Percentiles rank a stretch among this genome's conserved stretches.
phyloP scores from a whole-genome alignment of 352 stramenopile genomes.

The Pythium coloratum region DNA sequence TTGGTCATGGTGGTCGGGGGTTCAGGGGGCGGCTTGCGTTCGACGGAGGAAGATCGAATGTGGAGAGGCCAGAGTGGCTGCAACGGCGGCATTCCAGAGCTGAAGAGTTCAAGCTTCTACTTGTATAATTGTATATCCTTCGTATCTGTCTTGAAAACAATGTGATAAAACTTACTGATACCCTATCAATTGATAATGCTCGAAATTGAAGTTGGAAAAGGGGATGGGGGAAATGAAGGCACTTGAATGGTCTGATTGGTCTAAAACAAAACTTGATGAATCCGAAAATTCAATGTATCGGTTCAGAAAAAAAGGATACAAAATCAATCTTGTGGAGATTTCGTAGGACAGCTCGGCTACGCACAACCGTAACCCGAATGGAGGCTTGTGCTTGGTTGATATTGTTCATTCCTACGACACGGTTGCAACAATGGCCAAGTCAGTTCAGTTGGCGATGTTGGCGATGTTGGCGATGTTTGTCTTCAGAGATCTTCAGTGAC shows the following conservation, averaged over 20 bases:
- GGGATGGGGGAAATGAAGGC: not conserved
- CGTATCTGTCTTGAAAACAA: not conserved
- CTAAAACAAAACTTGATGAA: not conserved
- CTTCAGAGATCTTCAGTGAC: too few species aligned
- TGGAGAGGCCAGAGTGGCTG: not conserved
- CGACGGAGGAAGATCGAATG: constrained; percentile 12
- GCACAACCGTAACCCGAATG: too few species aligned
- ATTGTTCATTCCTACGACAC: too few species aligned
- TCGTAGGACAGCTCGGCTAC: too few species aligned
- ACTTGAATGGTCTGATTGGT: not conserved
- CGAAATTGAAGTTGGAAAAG: not conserved
- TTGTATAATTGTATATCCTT: not conserved
- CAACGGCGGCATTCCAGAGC: not conserved
- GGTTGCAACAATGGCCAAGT: too few species aligned
- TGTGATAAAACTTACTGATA: not conserved
- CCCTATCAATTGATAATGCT: not conserved
- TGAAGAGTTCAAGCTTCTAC: not conserved
- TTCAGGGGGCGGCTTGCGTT: constrained; percentile 6
- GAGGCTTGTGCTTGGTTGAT: too few species aligned
- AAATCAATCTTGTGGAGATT: too few species aligned
- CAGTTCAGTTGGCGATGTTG: too few species aligned
- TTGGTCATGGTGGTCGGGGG: constrained; percentile 43
- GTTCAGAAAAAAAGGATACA: too few species aligned
- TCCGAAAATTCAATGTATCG: not conserved
- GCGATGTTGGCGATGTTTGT: too few species aligned